Percentiles rank a stretch among this genome's conserved stretches.
Conservation (phyloP, 441 rosid genomes). For the Pelargonium australe region DNA sequence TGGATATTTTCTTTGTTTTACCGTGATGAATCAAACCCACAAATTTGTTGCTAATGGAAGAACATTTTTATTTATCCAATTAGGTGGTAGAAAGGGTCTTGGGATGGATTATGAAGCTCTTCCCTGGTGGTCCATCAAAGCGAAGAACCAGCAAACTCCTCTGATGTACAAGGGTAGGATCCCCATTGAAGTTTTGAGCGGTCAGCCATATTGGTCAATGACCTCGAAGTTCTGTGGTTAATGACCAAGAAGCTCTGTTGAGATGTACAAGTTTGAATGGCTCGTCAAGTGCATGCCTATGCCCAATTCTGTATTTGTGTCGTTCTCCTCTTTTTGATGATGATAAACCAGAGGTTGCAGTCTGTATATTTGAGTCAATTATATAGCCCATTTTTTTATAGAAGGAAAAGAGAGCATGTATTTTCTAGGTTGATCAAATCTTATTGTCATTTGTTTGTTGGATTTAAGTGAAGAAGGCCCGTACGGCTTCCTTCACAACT, state of each 20-base stretch:
- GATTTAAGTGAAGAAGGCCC: constrained; percentile 25
- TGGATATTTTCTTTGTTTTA: background rate
- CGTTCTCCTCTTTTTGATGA: constrained; percentile 14
- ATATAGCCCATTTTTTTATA: constrained; percentile 39
- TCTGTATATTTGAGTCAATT: constrained; percentile 41
- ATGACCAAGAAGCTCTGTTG: constrained; percentile 6
- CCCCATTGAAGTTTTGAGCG: background rate
- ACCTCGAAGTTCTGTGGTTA: background rate
- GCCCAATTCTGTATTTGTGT: constrained; percentile 4
- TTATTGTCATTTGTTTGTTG: constrained; percentile 18
- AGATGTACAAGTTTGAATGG: background rate
- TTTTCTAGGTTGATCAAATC: constrained; percentile 17
- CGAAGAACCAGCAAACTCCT: constrained; percentile 82
- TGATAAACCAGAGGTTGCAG: constrained; percentile 23
- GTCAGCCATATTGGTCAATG: background rate
- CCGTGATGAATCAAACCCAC: background rate
- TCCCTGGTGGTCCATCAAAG: constrained; percentile 93
- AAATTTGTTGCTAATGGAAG: background rate
- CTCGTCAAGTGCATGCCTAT: constrained; percentile 15
- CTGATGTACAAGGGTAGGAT: constrained; percentile 22
- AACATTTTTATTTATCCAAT: constrained; percentile 5
- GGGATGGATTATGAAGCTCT: constrained; percentile 98
- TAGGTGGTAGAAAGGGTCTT: constrained; percentile 97
- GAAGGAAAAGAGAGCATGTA: constrained; percentile 21
- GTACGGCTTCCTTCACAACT: constrained; percentile 6